Evolutionary conservation across 192 early-diverging fungal species (phyloP), one percentile per base, ranked within the genome.

Genomic region (Coemansia biformis): DNA sequence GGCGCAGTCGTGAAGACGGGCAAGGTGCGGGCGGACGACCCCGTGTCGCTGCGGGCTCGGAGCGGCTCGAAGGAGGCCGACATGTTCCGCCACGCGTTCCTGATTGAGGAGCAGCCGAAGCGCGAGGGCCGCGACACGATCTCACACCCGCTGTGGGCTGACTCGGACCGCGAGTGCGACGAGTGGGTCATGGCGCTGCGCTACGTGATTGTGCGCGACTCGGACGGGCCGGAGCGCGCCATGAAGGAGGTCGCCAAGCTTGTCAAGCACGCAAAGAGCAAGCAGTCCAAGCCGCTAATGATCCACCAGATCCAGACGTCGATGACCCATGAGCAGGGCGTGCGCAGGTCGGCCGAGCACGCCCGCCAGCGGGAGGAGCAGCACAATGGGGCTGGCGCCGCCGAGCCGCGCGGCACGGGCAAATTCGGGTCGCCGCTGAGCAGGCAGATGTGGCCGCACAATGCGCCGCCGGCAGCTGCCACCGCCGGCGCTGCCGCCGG

Each of bases 121-220:
- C 59, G 76, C 22, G 74, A 75, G 17, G 75, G 76, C 15, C 87
- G 81, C 51, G 80, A 84, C 22, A 58, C 79, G 0, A 63, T 69
- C 22, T 59, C 83, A 1, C 91, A 95, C 54, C 81, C 93, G 33
- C 81, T 97, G 19, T 91, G 86, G 68, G 90, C 91, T 16, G 85
- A 87, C 14, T 87, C 82, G n/a, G 92, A 93, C 40, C 58, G 75
- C 36, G 94, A 97, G 52, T 79, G 93, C 30, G 92, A 93, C 63
- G 86, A 85, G 21, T 97, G 94, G 94, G 85, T 97, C 0, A 76
- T 80, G 40, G 80, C 82, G 2, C 57, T 94, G 46, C 63, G 64
- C 18, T 70, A 65, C 45, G 71, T 80, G 16, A 86, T 86, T 54
- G 68, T 68, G 47, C 61, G 57, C 38, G 63, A 63, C 23, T 37